Evolutionary conservation across 1,284 basidiomycete genomes (phyloP).

Genomic region (Volvariella volvacea): DNA sequence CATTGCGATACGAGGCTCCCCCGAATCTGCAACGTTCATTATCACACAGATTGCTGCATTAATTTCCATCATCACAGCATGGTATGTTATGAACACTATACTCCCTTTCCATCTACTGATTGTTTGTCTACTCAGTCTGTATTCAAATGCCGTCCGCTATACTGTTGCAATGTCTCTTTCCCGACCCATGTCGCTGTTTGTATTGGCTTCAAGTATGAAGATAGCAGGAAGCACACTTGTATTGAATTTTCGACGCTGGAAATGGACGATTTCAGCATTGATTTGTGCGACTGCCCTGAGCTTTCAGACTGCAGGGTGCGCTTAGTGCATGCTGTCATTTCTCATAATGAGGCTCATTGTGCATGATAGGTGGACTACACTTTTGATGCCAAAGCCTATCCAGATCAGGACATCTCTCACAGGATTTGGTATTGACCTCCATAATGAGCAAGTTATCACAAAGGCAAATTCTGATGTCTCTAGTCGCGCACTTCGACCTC

Average conservation of each 20-base stretch:
- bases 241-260: background rate
- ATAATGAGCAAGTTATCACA: background rate
- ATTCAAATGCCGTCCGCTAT: background rate
- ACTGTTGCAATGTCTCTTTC: background rate
- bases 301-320: background rate
- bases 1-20: background rate
- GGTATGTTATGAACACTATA: background rate
- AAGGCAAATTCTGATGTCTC: background rate
- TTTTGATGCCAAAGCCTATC: background rate
- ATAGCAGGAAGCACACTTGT: background rate
- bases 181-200: background rate
- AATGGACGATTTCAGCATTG: background rate
- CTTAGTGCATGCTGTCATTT: background rate
- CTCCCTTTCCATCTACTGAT: background rate
- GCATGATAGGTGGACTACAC: background rate
- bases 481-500: too few species aligned
- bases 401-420: background rate
- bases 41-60: background rate
- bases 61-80: background rate
- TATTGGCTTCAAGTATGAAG: background rate
- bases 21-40: background rate
- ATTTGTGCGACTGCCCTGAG: background rate
- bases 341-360: background rate
- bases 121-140: too few species aligned
- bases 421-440: background rate